Conservation (phyloP, 2,329 filamentous ascomycete species). For the Neobulgaria alba region DNA sequence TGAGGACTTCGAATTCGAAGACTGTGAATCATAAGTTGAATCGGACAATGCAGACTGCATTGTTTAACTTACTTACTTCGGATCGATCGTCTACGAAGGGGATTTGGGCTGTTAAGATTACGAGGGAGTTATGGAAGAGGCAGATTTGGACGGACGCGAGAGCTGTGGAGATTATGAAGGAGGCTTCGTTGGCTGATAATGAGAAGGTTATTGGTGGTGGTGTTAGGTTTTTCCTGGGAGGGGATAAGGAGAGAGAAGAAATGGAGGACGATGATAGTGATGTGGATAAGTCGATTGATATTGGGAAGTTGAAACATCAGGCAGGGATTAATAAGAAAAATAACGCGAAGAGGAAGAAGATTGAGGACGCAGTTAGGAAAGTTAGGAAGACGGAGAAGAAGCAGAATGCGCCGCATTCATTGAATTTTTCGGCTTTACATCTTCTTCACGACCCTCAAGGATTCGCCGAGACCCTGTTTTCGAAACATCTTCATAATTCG, state of each 20-base stretch:
- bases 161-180: slow-evolving; percentile 97
- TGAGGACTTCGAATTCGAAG: slow-evolving; percentile 81
- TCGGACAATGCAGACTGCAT: slow-evolving; percentile 81
- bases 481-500: slow-evolving; percentile 80
- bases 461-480: slow-evolving; percentile 83
- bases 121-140: slow-evolving; percentile 89
- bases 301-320: slow-evolving; percentile 76
- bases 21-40: slow-evolving; percentile 88
- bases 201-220: slow-evolving; percentile 86
- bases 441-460: slow-evolving; percentile 89
- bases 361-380: slow-evolving; percentile 74
- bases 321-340: slow-evolving; percentile 93
- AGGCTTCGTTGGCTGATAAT: slow-evolving; percentile 79
- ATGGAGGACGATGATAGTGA: slow-evolving; percentile 82
- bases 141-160: slow-evolving; percentile 94
- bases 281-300: slow-evolving; percentile 72
- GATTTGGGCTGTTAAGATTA: slow-evolving; percentile 93
- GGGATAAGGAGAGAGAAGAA: slow-evolving; percentile 92
- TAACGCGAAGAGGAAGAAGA: slow-evolving; percentile 71
- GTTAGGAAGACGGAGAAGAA: slow-evolving; percentile 78
- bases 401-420: slow-evolving; percentile 75
- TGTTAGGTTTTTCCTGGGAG: slow-evolving; percentile 89
- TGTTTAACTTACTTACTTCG: slow-evolving; percentile 83
- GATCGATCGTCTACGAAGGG: slow-evolving; percentile 80
- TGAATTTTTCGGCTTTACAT: slow-evolving; percentile 96